phyloP scores from a whole-genome alignment of 441 rosid species.

The Populus tomentosa region DNA sequence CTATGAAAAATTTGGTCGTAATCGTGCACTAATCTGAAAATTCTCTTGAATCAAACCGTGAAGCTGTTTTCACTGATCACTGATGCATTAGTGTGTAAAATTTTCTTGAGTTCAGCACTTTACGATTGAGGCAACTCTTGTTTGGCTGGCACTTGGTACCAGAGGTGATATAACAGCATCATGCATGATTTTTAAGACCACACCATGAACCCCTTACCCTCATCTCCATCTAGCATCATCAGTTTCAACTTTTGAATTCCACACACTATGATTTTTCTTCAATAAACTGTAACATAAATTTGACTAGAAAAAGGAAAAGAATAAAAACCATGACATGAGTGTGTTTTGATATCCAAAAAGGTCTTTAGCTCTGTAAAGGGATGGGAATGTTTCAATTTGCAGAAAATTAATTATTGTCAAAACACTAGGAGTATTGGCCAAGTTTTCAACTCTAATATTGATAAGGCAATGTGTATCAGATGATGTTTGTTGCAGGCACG shows the following conservation, averaged over 20 bases:
- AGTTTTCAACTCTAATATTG: background rate
- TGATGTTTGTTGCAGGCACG: conserved; percentile 54
- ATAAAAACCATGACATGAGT: background rate
- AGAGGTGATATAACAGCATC: background rate
- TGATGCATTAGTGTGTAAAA: no score
- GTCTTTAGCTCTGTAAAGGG: background rate
- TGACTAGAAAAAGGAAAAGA: background rate
- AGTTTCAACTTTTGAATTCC: background rate
- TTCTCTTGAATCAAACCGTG: no score
- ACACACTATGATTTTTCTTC: background rate
- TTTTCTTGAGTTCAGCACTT: background rate
- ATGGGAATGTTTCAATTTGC: background rate
- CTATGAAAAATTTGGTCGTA: no score
- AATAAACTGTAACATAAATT: background rate
- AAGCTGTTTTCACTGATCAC: no score
- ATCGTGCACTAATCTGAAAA: no score
- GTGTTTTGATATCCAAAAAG: background rate
- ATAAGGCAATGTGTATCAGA: conserved; percentile 6
- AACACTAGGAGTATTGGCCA: background rate
- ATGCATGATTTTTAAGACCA: background rate
- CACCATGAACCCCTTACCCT: background rate
- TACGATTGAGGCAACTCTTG: background rate
- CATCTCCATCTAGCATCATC: background rate
- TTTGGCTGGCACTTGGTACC: background rate
- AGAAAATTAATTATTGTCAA: background rate